Percentiles rank a stretch among this genome's conserved stretches.
Evolutionary conservation across 2,329 filamentous ascomycete species (phyloP).

Genomic region (Cadophora malorum): DNA sequence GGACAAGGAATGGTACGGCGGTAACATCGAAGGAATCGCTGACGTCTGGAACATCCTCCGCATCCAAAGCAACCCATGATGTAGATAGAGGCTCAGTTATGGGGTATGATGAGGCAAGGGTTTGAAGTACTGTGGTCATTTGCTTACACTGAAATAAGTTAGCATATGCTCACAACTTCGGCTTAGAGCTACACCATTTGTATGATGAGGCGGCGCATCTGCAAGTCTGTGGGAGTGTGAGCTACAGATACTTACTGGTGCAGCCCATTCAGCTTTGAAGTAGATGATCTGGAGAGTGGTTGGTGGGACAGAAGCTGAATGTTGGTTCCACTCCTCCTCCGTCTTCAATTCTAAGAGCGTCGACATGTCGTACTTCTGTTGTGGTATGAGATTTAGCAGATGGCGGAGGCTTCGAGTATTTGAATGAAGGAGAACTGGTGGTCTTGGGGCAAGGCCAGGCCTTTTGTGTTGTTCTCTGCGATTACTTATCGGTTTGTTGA

Average conservation of each 20-base stretch:
- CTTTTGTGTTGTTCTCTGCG: background rate
- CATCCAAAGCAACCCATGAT: conserved; percentile 89
- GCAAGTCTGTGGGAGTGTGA: background rate
- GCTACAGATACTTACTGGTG: conserved; percentile 56
- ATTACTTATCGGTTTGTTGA: conserved; percentile 24
- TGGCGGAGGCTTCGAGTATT: background rate
- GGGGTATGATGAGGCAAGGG: conserved; percentile 86
- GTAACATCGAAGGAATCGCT: conserved; percentile 93
- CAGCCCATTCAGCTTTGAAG: conserved; percentile 97
- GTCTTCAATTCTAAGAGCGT: conserved; percentile 78
- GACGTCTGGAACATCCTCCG: conserved; percentile 91
- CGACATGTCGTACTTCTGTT: conserved; percentile 62
- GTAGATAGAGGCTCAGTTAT: conserved; percentile 70
- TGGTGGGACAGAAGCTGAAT: conserved; percentile 69
- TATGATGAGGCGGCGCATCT: background rate
- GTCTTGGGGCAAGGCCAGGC: background rate
- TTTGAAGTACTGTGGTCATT: conserved; percentile 85
- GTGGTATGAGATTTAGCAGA: background rate
- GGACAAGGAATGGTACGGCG: conserved; percentile 89
- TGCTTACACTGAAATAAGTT: conserved; percentile 68
- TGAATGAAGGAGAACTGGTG: background rate
- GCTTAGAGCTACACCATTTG: background rate
- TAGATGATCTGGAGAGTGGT: conserved; percentile 83
- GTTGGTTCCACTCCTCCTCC: conserved; percentile 74
- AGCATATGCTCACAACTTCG: conserved; percentile 15